These are phyloP conservation scores for Xylogone sp. DNA, from an alignment of 2,329 filamentous ascomycete species.

Conservation along the genomic window DNA sequence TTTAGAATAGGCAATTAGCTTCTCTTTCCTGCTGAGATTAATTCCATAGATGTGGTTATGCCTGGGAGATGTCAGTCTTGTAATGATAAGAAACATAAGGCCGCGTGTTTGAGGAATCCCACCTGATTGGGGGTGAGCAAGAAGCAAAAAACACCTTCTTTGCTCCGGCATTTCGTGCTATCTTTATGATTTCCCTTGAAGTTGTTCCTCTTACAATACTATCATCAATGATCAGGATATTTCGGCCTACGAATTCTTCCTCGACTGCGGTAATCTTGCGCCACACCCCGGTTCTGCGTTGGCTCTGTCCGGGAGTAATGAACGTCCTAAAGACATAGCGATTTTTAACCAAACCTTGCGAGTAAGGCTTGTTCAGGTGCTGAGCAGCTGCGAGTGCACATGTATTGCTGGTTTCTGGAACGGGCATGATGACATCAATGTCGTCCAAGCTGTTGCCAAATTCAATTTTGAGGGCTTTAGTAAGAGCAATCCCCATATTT, in stretches of 20 bases:
- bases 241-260: slow-evolving; percentile 76
- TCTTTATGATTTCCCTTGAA: slow-evolving; percentile 71
- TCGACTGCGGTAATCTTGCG: slow-evolving; percentile 86
- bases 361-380: slow-evolving; percentile 71
- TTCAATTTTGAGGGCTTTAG: too few relatives aligned
- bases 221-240: slow-evolving; percentile 83
- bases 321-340: slow-evolving; percentile 86
- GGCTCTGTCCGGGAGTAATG: slow-evolving; percentile 79
- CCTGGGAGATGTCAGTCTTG: too few relatives aligned
- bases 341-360: slow-evolving; percentile 83
- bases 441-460: slow-evolving; percentile 73
- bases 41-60: too few relatives aligned
- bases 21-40: too few relatives aligned
- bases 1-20: too few relatives aligned
- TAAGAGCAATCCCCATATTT: slow-evolving; percentile 90
- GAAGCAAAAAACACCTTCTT: slow-evolving; percentile 74
- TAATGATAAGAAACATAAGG: too few relatives aligned
- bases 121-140: slow-evolving; percentile 57
- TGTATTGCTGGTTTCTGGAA: slow-evolving; percentile 79
- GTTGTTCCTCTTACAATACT: slow-evolving; percentile 87
- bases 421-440: slow-evolving; percentile 81
- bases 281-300: slow-evolving; percentile 79
- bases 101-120: too few relatives aligned
- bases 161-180: slow-evolving; percentile 80
- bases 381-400: slow-evolving; percentile 75